These are phyloP conservation scores for Mycena floridula DNA, from an alignment of 768 basidiomycete species.

Conservation along the genomic window DNA sequence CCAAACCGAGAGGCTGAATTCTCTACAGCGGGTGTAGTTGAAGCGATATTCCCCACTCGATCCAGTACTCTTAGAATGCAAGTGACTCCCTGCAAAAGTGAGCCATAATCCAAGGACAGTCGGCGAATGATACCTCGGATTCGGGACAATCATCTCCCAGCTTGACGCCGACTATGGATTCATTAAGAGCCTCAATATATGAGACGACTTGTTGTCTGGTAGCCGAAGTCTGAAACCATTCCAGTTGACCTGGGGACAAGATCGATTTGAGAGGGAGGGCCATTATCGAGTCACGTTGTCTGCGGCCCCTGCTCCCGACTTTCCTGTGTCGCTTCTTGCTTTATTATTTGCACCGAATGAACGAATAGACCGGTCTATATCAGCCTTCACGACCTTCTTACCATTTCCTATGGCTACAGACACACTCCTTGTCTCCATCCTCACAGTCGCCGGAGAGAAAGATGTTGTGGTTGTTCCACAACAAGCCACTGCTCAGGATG, in stretches of 20 bases:
- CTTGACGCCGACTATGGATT: constrained; percentile 68
- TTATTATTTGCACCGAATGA: too few species aligned
- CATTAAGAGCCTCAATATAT: constrained; percentile 74
- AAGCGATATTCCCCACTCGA: constrained; percentile 57
- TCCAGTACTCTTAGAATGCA: constrained; percentile 62
- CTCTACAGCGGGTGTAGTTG: constrained; percentile 76
- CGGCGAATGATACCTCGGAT: constrained; percentile 41
- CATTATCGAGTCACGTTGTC: not conserved
- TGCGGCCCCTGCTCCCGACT: not conserved
- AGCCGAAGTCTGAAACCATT: constrained; percentile 70
- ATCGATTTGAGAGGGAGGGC: constrained; percentile 61
- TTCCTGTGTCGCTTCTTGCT: constrained; percentile 1
- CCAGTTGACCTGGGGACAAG: constrained; percentile 69
- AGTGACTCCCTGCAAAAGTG: constrained; percentile 45
- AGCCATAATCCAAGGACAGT: constrained; percentile 2
- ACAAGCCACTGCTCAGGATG: constrained; percentile 52
- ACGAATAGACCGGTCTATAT: too few species aligned
- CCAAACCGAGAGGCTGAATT: constrained; percentile 92
- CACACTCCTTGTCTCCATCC: constrained; percentile 48
- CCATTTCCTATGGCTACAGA: constrained; percentile 31
- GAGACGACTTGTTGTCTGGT: constrained; percentile 62
- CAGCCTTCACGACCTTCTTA: too few species aligned
- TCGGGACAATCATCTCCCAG: constrained; percentile 55
- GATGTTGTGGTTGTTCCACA: constrained; percentile 55
- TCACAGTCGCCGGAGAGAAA: constrained; percentile 51